Percentiles rank a stretch among this genome's conserved stretches.
phyloP scores from a whole-genome alignment of 2,329 filamentous ascomycete species.

The Sporothrix mexicana region DNA sequence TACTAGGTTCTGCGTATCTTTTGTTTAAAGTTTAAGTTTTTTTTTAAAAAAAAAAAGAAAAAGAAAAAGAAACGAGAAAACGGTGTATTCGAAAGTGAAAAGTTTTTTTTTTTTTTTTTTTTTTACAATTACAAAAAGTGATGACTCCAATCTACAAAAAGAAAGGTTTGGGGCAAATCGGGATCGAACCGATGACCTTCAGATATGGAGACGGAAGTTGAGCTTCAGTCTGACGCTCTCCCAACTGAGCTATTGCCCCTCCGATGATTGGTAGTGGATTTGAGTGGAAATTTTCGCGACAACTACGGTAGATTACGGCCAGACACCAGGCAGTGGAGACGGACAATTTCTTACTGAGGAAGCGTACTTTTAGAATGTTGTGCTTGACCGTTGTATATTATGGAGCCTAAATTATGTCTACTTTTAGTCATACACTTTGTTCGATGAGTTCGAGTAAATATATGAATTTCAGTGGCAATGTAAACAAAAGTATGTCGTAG shows the following conservation, averaged over 20 bases:
- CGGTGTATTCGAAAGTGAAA: too few species aligned
- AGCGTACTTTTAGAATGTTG: too few species aligned
- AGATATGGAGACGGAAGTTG: background rate
- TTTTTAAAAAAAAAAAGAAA: background rate
- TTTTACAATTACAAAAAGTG: too few species aligned
- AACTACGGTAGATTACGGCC: conserved; percentile 12
- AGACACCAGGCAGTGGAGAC: background rate
- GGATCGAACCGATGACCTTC: conserved; percentile 28
- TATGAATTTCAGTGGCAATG: too few species aligned
- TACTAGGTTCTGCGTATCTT: background rate
- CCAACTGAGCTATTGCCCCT: conserved; percentile 28
- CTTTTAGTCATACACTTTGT: too few species aligned
- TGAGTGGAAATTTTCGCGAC: background rate
- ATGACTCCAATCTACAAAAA: background rate
- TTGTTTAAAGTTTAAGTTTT: background rate
- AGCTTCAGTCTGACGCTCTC: conserved; percentile 25
- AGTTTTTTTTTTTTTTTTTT: too few species aligned
- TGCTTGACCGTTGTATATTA: too few species aligned
- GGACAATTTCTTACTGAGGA: too few species aligned
- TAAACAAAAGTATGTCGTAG: too few species aligned
- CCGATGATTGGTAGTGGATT: background rate
- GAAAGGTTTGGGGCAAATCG: conserved; percentile 15
- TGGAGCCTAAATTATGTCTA: background rate
- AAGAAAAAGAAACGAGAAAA: too few species aligned
- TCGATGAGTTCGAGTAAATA: too few species aligned